These are phyloP conservation scores for Aspergillus latus DNA, from an alignment of 2,329 filamentous ascomycete genomes.

Conservation along the genomic window DNA sequence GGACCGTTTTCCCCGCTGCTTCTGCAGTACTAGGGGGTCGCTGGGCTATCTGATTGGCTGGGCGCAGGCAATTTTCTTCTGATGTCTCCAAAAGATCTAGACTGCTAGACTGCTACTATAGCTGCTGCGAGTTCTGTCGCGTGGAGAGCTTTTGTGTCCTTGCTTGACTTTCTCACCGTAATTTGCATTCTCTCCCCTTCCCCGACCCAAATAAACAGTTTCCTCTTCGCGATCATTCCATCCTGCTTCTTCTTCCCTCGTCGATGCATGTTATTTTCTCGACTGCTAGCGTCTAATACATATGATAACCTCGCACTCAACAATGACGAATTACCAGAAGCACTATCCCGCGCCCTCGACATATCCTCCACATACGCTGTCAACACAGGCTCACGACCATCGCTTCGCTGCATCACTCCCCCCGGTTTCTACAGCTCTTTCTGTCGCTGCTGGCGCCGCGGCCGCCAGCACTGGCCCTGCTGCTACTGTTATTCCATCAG, in stretches of 20 bases:
- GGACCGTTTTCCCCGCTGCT: constrained; percentile 23
- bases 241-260: neutral
- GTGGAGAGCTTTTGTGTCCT: constrained; percentile 16
- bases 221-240: constrained; percentile 5
- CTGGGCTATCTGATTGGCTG: constrained; percentile 19
- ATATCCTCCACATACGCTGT: constrained; percentile 35
- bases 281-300: constrained; percentile 14
- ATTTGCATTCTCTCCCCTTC: constrained; percentile 9
- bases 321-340: constrained; percentile 30
- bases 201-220: neutral
- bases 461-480: neutral
- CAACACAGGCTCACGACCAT: constrained; percentile 33
- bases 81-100: constrained; percentile 13
- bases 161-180: constrained; percentile 16
- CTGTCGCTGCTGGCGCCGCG: constrained; percentile 22
- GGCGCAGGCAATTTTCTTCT: constrained; percentile 6
- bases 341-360: constrained; percentile 18
- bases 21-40: constrained; percentile 19
- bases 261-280: constrained; percentile 14
- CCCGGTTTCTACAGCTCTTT: constrained; percentile 18
- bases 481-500: constrained; percentile 17
- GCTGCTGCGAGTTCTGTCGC: constrained; percentile 18
- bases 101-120: neutral
- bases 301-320: constrained; percentile 6
- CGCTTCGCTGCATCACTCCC: constrained; percentile 24